These are phyloP conservation scores for Knufia petricola DNA, from an alignment of 2,329 filamentous ascomycete genomes.

Conservation along the genomic window DNA sequence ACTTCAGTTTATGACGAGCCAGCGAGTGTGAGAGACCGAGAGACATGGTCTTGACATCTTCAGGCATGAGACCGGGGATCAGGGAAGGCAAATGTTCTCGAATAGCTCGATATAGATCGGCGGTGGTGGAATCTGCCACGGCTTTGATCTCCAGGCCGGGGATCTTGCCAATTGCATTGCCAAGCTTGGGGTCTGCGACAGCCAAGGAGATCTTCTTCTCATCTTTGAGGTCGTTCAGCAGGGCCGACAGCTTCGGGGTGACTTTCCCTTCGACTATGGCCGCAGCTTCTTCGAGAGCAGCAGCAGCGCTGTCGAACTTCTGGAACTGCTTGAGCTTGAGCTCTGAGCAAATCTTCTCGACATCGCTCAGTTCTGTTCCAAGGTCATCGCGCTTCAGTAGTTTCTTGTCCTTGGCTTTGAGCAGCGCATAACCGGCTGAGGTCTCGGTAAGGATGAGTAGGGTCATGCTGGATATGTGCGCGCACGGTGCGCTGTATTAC, in stretches of 20 bases:
- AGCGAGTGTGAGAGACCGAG: conserved; percentile 95
- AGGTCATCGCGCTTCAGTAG: conserved; percentile 80
- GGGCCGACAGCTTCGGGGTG: conserved; percentile 68
- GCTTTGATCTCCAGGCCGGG: conserved; percentile 77
- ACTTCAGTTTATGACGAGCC: conserved; percentile 95
- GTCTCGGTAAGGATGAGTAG: conserved; percentile 91
- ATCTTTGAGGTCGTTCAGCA: conserved; percentile 85
- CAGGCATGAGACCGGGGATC: conserved; percentile 74
- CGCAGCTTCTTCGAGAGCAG: conserved; percentile 81
- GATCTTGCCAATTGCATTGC: conserved; percentile 83
- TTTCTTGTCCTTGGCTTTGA: conserved; percentile 99
- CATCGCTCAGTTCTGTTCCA: conserved; percentile 61
- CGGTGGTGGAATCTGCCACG: conserved; percentile 70
- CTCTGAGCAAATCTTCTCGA: conserved; percentile 75
- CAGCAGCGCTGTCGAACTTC: conserved; percentile 91
- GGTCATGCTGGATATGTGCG: conserved; percentile 51
- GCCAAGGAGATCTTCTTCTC: conserved; percentile 95
- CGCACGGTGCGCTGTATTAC: conserved; percentile 5
- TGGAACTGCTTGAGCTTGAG: conserved; percentile 94
- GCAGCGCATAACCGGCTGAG: conserved; percentile 91
- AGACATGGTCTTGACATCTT: conserved; percentile 87
- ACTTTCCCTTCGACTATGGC: conserved; percentile 90
- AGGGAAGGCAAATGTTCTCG: conserved; percentile 82
- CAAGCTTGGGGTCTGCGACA: conserved; percentile 86
- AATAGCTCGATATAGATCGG: conserved; percentile 89